Conservation (phyloP, 2,329 filamentous ascomycete genomes). For the Diplodia corticola region DNA sequence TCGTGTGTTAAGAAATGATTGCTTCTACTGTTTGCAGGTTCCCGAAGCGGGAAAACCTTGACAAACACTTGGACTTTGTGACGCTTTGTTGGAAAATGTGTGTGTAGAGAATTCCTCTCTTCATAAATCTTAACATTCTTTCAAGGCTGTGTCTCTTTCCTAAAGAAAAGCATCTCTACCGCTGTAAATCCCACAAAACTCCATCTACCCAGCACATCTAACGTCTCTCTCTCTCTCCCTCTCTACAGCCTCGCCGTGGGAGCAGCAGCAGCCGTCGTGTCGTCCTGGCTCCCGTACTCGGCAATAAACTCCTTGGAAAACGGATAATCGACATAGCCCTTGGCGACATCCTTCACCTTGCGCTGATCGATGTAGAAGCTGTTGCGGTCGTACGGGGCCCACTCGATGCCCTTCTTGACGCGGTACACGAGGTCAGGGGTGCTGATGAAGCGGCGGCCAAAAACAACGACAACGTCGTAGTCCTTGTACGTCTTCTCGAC, state of each 20-base stretch:
- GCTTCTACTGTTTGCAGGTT: too few relatives aligned
- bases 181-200: neutral
- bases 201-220: neutral
- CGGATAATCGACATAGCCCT: conserved; percentile 46
- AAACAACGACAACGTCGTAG: conserved; percentile 48
- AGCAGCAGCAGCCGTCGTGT: neutral
- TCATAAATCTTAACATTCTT: neutral
- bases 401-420: conserved; percentile 44
- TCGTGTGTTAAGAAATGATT: too few relatives aligned
- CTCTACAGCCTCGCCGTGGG: neutral
- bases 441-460: conserved; percentile 52
- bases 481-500: conserved; percentile 45
- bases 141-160: neutral
- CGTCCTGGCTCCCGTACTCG: neutral
- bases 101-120: neutral
- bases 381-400: conserved; percentile 47
- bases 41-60: too few relatives aligned
- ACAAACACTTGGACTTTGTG: neutral
- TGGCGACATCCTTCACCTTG: conserved; percentile 24
- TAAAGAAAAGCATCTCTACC: neutral
- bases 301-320: conserved; percentile 39
- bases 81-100: neutral
- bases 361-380: conserved; percentile 46
- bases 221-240: neutral
- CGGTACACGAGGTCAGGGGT: conserved; percentile 52